phyloP scores from a whole-genome alignment of 2,329 filamentous ascomycete species.

The Sporothrix dimorphospora region DNA sequence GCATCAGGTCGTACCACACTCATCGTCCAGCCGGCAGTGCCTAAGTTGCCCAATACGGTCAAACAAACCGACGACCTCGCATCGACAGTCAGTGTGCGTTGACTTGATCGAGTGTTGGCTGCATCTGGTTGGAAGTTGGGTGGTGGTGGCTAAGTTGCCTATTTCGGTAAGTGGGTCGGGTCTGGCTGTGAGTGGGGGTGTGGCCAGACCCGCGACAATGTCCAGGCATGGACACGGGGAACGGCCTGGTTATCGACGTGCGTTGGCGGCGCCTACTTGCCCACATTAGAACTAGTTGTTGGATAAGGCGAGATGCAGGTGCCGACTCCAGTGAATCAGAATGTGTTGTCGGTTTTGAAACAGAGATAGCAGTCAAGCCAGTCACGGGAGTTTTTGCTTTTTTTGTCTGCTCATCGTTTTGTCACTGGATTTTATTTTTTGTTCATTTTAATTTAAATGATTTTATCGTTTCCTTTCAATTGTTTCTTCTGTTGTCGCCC shows the following conservation, averaged over 20 bases:
- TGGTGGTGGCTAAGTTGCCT: slow-evolving; percentile 20
- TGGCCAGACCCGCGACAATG: neutral
- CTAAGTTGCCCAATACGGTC: neutral
- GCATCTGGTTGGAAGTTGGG: neutral
- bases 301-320: neutral
- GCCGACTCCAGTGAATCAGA: neutral
- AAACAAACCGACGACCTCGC: neutral
- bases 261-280: neutral
- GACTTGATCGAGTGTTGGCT: neutral
- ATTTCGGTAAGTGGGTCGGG: neutral
- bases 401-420: neutral
- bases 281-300: neutral
- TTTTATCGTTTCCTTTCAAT: neutral
- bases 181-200: neutral
- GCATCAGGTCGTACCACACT: neutral
- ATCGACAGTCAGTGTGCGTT: neutral
- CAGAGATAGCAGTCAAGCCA: neutral
- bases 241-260: neutral
- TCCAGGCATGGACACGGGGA: too few relatives aligned
- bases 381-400: neutral
- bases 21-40: neutral
- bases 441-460: neutral
- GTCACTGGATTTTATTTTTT: neutral
- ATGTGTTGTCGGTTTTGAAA: neutral
- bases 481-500: neutral